A percentile compares a stretch with the other conserved stretches of the same genome.
These are phyloP conservation scores for Aphanomyces invadans DNA, from an alignment of 352 stramenopile species.

Conservation along the genomic window DNA sequence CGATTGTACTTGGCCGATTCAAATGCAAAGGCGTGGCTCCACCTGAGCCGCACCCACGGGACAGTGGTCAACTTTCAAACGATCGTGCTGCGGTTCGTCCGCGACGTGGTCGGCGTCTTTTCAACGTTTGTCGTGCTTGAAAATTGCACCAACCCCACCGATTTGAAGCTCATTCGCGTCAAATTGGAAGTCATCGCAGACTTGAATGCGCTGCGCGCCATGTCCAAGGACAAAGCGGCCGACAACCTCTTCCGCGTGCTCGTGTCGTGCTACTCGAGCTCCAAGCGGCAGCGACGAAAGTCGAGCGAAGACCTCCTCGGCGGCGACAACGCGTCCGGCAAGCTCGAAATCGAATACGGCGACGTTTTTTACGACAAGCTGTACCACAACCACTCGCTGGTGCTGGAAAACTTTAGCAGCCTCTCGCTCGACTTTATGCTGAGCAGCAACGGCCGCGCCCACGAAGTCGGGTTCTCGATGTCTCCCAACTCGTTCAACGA, in stretches of 20 bases:
- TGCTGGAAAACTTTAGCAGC: constrained; percentile 82
- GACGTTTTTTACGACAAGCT: constrained; percentile 86
- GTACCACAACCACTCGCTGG: constrained; percentile 85
- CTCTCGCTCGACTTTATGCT: constrained; percentile 81
- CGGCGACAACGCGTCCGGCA: background rate
- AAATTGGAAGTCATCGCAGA: constrained; percentile 81
- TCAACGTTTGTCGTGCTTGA: constrained; percentile 82
- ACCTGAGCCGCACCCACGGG: constrained; percentile 69
- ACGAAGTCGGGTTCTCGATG: constrained; percentile 77
- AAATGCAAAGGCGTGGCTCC: constrained; percentile 67
- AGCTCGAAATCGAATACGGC: constrained; percentile 70
- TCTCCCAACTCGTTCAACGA: constrained; percentile 79
- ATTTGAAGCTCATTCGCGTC: constrained; percentile 83
- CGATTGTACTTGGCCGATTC: constrained; percentile 64
- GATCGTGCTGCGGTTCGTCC: constrained; percentile 74
- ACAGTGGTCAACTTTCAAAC: constrained; percentile 79
- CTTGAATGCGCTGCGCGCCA: constrained; percentile 71
- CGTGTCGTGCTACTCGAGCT: constrained; percentile 61
- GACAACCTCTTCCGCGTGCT: constrained; percentile 82
- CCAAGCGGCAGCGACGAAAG: constrained; percentile 41
- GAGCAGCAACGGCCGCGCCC: constrained; percentile 65
- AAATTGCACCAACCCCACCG: constrained; percentile 68
- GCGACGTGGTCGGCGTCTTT: constrained; percentile 73
- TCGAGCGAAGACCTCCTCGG: background rate
- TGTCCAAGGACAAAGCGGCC: constrained; percentile 49